Percentiles rank a stretch among this genome's conserved stretches.
Conservation (phyloP, 2,329 filamentous ascomycete species). For the Stemphylium beticola region DNA sequence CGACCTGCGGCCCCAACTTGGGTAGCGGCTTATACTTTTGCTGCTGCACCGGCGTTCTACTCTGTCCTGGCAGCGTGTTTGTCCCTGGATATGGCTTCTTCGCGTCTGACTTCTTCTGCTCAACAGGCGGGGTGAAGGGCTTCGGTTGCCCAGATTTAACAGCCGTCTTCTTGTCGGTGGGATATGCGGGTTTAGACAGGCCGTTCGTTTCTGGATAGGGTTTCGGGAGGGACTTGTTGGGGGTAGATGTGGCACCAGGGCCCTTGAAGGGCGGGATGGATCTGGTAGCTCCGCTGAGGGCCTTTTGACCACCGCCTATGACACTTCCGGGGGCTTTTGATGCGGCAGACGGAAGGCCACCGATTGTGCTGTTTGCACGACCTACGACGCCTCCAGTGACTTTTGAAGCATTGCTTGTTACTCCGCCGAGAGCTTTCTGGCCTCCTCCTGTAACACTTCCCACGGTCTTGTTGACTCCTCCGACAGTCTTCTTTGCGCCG, state of each 20-base stretch:
- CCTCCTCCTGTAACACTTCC: slow-evolving; percentile 19
- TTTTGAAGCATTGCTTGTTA: slow-evolving; percentile 15
- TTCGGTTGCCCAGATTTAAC: slow-evolving; percentile 38
- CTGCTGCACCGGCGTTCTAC: slow-evolving; percentile 33
- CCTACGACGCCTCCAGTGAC: slow-evolving; percentile 12
- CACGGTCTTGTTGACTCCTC: slow-evolving; percentile 20
- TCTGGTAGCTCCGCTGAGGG: slow-evolving; percentile 13
- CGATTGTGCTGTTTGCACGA: slow-evolving; percentile 19
- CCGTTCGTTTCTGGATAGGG: slow-evolving; percentile 12
- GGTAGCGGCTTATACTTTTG: slow-evolving; percentile 35
- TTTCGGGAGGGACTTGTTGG: slow-evolving; percentile 16
- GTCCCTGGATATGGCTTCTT: slow-evolving; percentile 40
- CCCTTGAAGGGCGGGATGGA: slow-evolving; percentile 15
- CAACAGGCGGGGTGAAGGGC: slow-evolving; percentile 29
- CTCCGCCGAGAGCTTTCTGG: slow-evolving; percentile 14
- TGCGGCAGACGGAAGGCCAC: slow-evolving; percentile 8
- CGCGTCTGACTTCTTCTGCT: slow-evolving; percentile 20
- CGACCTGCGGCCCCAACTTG: slow-evolving; percentile 31
- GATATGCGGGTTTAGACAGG: slow-evolving; percentile 24
- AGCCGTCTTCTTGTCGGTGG: slow-evolving; percentile 33
- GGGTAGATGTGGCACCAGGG: not conserved
- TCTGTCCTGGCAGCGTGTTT: slow-evolving; percentile 37
- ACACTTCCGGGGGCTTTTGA: slow-evolving; percentile 10
- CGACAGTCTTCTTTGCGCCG: slow-evolving; percentile 31
- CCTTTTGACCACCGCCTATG: slow-evolving; percentile 20